Evolutionary conservation across 2,329 filamentous ascomycete genomes (phyloP), one percentile per base, ranked within the genome.

Genomic region (Corynespora cassiicola): DNA sequence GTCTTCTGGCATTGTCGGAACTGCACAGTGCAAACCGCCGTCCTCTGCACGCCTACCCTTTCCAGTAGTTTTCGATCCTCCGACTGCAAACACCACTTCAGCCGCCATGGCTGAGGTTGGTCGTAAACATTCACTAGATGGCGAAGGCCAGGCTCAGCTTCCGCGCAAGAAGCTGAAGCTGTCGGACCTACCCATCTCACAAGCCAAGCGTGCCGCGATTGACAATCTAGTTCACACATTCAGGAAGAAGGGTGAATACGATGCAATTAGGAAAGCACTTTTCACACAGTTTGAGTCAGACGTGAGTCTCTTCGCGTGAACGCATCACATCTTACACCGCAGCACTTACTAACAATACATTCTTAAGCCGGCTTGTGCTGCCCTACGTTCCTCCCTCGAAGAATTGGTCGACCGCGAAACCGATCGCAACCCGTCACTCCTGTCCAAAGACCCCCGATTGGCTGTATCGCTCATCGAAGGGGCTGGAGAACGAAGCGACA

Each of bases 221-320:
- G 87, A 91, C 54, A 80, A 78, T 11, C 78, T 92, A 15, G 81
- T 87, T n/a, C 85, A 88, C 61, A 85, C 80, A 8, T 92, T 91
- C 73, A 91, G 91, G 70, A 92, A 91, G 72, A 90, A 89, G 68
- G 88, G 88, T 45, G 86, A 87, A 40, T 94, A 91, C 61, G 88
- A 94, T 68, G 74, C 79, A 10, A 80, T 91, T 48, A 83, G 88
- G 45, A 91, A 90, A 63, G 80, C 87, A 55, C 78, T 88, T 8
- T 90, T 87, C 80, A 81, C 87, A 29, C 84, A 87, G 41, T 88
- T 89, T 52, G 82, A 85, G 58, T 78, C 80, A 19, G 85, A 82
- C 52, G 86, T 89, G 77, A 41, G 79, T 54, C 16, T 41, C 25
- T 30, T 19, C 15, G 32, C 21, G 12, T 17, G 30, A 6, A 11